Base-by-base conservation (phyloP, 1,284 basidiomycete species). In the Cryptococcus maquisensis region DNA sequence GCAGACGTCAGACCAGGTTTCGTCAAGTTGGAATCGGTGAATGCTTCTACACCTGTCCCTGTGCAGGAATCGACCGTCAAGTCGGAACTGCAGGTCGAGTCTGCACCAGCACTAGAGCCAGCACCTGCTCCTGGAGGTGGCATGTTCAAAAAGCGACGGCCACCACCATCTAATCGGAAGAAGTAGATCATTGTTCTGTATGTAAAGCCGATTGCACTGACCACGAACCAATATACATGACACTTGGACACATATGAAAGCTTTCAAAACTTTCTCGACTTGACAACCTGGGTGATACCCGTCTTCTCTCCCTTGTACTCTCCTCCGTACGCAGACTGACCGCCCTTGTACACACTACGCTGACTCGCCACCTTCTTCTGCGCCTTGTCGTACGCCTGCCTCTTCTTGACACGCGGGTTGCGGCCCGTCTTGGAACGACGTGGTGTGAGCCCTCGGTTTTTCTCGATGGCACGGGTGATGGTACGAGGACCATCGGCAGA, bases 331-430 rank as follows among this genome's bases (percentile, higher is more conserved):
- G 75, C 72, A 12, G 71, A 81, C 56, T 88, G 78, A 35, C 90
- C 89, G 57, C 90, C 90, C 74, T 88, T 93, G 82, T 85, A 96
- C 24, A 92, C 82, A 20, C 91, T 85, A 72, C 90, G 87, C 76
- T 93, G 90, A 28, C 87, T 91, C 24, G 85, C 80, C 18, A 96
- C 80, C 77, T 87, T 91, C 80, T 88, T 90, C 81, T 94, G 88
- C 57, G 92, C 93, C 78, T 95, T 87, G 69, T 93, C 92, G 80
- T 86, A 97, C 68, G 84, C 86, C 74, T 87, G 81, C 47, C 89
- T 83, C 77, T 97, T 97, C 83, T 96, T 97, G 76, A 97, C 92
- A 65, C 93, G 85, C 32, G 93, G 92, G 77, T 97, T 97, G 63
- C 92, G 88, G 39, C 90, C 88, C 51, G 77, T 69, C 78, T 96